Base-by-base conservation (phyloP, 2,329 filamentous ascomycete species). In the Beauveria bassiana region DNA sequence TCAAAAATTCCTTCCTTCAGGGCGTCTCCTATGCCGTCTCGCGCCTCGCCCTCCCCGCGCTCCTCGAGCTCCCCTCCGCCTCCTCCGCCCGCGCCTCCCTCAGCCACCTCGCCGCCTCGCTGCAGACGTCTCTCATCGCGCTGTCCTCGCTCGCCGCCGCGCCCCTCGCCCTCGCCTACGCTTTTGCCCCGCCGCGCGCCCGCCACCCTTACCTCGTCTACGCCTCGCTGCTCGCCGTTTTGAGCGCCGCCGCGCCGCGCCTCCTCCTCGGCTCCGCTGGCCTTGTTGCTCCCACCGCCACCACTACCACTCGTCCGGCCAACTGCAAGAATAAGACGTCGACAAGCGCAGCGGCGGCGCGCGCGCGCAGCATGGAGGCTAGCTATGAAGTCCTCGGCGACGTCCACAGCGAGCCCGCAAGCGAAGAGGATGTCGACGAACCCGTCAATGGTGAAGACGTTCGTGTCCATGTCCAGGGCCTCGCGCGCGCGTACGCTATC, bases 181-280 rank as follows among this genome's bases (percentile, higher is more conserved):
- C 82, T 50, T 78, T 96, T 66, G 93, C 92, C 2, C 89, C 92
- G 0, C 81, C 85, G 28, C 83, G 86, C 61, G 81, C 84, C 67
- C 86, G 89, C 71, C 93, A 98, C 72, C 93, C 93, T 0, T 98
- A 96, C 72, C 86, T 97, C 28, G 75, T 97, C 63, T 97, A 95
- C 86, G 91, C 91, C 16, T 86, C 87, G 3, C 75, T 91, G 28
- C 81, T 92, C 62, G 83, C 86, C 49, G 78, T 81, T 45, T 77
- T 89, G 45, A 85, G 89, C 50, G 81, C 81, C 24, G 77, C 83
- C 50, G 79, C 79, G 81, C 61, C 56, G 34, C 71, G 74, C 26
- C 68, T 85, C 46, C 74, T 81, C 18, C 79, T 81, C 16, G 68
- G 68, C 43, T 69, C 69, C 28, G 66, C 26, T 70, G 64, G 20